Percentiles rank a stretch among this genome's conserved stretches.
phyloP scores from a whole-genome alignment of 352 stramenopile species.

The Pythium insidiosum region DNA sequence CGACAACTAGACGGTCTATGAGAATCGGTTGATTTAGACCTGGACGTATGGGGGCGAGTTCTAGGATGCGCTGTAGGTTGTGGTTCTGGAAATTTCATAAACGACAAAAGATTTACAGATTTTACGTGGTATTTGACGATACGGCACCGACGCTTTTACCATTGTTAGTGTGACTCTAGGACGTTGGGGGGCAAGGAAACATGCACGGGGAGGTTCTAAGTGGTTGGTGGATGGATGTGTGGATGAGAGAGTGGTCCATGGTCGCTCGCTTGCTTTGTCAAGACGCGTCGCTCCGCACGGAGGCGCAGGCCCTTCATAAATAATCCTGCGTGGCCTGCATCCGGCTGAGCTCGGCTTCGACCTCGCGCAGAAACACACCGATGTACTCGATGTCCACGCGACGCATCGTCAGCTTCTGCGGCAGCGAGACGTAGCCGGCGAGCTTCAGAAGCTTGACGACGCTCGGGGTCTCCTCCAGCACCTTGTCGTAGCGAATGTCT shows the following conservation, averaged over 20 bases:
- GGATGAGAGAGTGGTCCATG: neutral
- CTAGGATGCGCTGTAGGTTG: too few species aligned
- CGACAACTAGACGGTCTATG: too few species aligned
- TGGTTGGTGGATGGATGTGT: neutral
- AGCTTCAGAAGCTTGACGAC: constrained; percentile 74
- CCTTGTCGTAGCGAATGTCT: constrained; percentile 62
- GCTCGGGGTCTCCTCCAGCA: constrained; percentile 59
- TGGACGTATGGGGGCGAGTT: too few species aligned
- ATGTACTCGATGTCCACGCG: constrained; percentile 64
- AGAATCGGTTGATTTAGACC: too few species aligned
- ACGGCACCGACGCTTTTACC: too few species aligned
- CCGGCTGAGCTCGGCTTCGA: constrained; percentile 20
- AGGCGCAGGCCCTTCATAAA: constrained; percentile 11
- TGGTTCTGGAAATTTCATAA: too few species aligned
- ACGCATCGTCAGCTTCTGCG: constrained; percentile 67
- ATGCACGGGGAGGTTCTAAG: too few species aligned
- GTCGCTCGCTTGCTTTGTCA: neutral
- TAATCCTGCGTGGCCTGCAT: constrained; percentile 23
- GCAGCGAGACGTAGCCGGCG: constrained; percentile 62
- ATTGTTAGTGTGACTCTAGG: too few species aligned
- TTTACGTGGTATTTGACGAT: too few species aligned
- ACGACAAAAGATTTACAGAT: too few species aligned
- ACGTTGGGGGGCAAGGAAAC: too few species aligned
- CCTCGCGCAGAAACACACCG: constrained; percentile 43
- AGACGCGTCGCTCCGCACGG: neutral